These are phyloP conservation scores for Verticillium tricorpus DNA, from an alignment of 2,329 filamentous ascomycete genomes.

Conservation along the genomic window DNA sequence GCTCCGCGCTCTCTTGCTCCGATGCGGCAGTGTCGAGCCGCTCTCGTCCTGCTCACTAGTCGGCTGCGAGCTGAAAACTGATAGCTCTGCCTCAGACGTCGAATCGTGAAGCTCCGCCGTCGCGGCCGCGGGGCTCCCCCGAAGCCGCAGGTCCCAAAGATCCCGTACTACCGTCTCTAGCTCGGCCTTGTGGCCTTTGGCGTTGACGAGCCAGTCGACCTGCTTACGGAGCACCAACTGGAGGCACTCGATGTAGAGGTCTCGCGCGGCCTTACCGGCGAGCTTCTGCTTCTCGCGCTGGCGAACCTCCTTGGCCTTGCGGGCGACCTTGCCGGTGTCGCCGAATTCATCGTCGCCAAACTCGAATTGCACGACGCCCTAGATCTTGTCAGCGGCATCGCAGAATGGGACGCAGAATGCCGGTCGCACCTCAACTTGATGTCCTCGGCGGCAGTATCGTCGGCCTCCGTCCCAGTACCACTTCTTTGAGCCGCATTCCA, in stretches of 20 bases:
- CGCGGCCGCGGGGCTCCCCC: conserved; percentile 34
- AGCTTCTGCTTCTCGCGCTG: conserved; percentile 53
- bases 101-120: conserved; percentile 19
- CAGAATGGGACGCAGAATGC: background rate
- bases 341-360: conserved; percentile 65
- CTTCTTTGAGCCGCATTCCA: conserved; percentile 64
- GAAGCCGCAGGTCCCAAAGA: conserved; percentile 72
- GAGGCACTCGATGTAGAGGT: conserved; percentile 77
- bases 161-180: conserved; percentile 77
- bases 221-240: conserved; percentile 85
- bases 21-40: conserved; percentile 19
- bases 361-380: conserved; percentile 54
- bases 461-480: conserved; percentile 74
- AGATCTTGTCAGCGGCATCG: background rate
- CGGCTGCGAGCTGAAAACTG: conserved; percentile 35
- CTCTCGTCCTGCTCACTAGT: conserved; percentile 14
- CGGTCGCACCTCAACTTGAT: conserved; percentile 66
- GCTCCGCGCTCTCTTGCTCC: conserved; percentile 28
- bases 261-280: conserved; percentile 62
- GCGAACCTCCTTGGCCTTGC: conserved; percentile 53
- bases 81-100: conserved; percentile 20
- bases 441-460: conserved; percentile 75
- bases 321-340: conserved; percentile 48
- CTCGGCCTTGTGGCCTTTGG: conserved; percentile 63
- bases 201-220: conserved; percentile 64